phyloP scores from a whole-genome alignment of 1,284 basidiomycete genomes.

The Fomitopsis palustris region DNA sequence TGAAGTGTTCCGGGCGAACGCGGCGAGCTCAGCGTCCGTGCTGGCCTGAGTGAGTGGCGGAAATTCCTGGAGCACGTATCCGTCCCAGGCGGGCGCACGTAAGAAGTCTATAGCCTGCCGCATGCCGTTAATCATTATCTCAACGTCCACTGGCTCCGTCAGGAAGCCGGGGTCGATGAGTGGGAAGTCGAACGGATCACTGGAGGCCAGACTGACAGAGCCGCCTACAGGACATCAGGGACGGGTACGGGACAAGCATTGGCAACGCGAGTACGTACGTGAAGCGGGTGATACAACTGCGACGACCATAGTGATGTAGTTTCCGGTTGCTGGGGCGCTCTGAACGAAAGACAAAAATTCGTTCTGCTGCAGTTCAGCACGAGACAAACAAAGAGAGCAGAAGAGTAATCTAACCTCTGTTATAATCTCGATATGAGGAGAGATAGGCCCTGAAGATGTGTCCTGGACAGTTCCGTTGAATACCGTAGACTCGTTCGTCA shows the following conservation, averaged over 20 bases:
- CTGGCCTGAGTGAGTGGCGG: conserved; percentile 10
- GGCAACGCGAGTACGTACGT: conserved; percentile 2
- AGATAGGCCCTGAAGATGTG: conserved; percentile 14
- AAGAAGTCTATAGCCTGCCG: conserved; percentile 11
- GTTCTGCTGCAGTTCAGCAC: background rate
- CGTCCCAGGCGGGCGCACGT: conserved; percentile 13
- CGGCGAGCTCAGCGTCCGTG: conserved; percentile 15
- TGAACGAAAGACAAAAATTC: conserved; percentile 7
- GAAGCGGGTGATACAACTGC: conserved; percentile 10
- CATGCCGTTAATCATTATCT: conserved; percentile 12
- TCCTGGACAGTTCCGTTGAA: conserved; percentile 4
- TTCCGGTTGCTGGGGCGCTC: conserved; percentile 4
- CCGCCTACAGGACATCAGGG: conserved; percentile 16
- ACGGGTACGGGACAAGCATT: background rate
- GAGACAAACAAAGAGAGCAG: no score
- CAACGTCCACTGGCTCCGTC: conserved; percentile 14
- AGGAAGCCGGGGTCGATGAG: conserved; percentile 21
- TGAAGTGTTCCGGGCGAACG: conserved; percentile 11
- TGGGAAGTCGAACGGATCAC: conserved; percentile 20
- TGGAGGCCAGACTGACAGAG: conserved; percentile 19
- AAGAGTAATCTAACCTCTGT: conserved; percentile 6
- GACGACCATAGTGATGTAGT: conserved; percentile 6
- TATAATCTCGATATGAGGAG: conserved; percentile 16
- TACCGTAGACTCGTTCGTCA: conserved; percentile 3
- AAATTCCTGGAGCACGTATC: conserved; percentile 13